Evolutionary conservation across 2,329 filamentous ascomycete genomes (phyloP), one percentile per base, ranked within the genome.

Genomic region (Sordariomycetes sp.): DNA sequence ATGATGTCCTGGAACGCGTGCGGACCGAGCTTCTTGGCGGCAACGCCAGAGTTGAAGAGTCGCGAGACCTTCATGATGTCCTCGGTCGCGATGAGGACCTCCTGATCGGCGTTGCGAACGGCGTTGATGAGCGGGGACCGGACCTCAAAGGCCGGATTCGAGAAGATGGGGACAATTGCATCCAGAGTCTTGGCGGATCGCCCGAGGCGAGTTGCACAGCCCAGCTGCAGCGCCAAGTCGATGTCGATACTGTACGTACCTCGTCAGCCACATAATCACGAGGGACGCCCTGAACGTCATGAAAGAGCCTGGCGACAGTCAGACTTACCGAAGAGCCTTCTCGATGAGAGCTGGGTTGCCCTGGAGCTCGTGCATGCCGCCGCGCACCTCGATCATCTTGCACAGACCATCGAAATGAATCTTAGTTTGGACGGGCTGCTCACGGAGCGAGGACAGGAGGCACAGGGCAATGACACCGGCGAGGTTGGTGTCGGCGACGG

Each of bases 371-470:
- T 21, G 21, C 6, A 54, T 42, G 0, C 54, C 54, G n/a, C 54
- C 54, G 8, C 52, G 47, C 20, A 55, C 23, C 16, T 48, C 39
- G 16, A 55, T 37, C 36, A 58, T 51, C 11, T 38, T 43, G 34
- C 43, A 39, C 12, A 55, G 38, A 2, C 54, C 53, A 12, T 48
- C 33, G 16, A 57, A 39, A 34, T 58, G 54, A 11, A 55, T 34
- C 4, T 49, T 38, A 7, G 44, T 45, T 14, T 46, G 35, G 4
- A n/a, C 15, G 16, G 46, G 42, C 19, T 46, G 36, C 30, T 42
- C 43, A 15, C 44, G 43, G 1, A 48, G 27, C 7, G 46, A 43
- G 26, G 46, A 46, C 19, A 51, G 48, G 41, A 55, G 30, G 6
- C 41, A 41, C 11, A 43, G 28, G 3, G 41, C 40, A 21, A 55